Evolutionary conservation across 768 basidiomycete species (phyloP).

Genomic region (Leccinellum rugosiceps): DNA sequence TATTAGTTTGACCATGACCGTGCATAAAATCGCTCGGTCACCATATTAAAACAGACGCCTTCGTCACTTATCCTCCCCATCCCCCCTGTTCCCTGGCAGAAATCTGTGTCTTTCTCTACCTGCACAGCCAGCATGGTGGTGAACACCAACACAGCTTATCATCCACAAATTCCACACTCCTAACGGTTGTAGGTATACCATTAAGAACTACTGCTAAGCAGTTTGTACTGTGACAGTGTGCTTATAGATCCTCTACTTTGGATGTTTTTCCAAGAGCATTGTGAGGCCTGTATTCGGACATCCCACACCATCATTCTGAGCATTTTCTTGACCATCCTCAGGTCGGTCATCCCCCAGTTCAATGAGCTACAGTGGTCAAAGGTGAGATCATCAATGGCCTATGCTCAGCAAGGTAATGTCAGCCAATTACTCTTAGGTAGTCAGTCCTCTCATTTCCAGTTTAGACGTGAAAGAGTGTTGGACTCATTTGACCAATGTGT

Average conservation of each 20-base stretch:
- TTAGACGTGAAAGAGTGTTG: constrained; percentile 93
- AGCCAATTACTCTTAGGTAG: neutral
- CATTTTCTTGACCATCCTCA: constrained; percentile 64
- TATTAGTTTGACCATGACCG: too few species aligned
- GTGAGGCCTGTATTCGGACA: constrained; percentile 65
- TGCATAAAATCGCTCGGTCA: too few species aligned
- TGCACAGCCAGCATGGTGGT: too few species aligned
- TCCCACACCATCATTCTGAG: constrained; percentile 68
- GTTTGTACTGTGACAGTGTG: too few species aligned
- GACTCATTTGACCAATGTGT: constrained; percentile 34
- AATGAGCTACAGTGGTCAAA: constrained; percentile 60
- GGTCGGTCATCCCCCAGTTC: constrained; percentile 87
- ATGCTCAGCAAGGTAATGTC: constrained; percentile 72
- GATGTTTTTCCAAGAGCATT: constrained; percentile 49
- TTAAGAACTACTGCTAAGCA: too few species aligned
- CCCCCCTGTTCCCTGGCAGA: too few species aligned
- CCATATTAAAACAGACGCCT: too few species aligned
- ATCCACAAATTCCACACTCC: too few species aligned
- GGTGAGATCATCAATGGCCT: constrained; percentile 43
- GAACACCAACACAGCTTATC: too few species aligned
- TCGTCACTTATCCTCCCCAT: too few species aligned
- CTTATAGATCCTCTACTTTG: constrained; percentile 33
- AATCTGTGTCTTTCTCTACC: too few species aligned
- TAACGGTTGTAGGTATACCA: too few species aligned
- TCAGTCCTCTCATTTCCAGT: constrained; percentile 5